Percentiles rank a stretch among this genome's conserved stretches.
Conservation (phyloP, 129 eudicot genomes). For the Deinandra increscens region DNA sequence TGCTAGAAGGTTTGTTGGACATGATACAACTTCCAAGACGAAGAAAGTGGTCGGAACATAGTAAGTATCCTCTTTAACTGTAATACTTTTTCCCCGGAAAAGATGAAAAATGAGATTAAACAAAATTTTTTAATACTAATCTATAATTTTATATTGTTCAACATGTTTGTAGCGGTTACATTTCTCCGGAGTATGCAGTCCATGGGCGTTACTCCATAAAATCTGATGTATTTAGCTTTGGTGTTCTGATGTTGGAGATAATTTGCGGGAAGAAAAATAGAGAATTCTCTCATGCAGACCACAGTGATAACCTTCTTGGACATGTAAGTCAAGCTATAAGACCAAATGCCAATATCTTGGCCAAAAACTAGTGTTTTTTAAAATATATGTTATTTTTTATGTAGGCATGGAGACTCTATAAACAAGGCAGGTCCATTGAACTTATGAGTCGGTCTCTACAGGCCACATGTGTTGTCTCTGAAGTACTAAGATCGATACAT, state of each 20-base stretch:
- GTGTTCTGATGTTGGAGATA: conserved; percentile 31
- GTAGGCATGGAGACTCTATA: conserved; percentile 28
- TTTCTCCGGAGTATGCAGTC: conserved; percentile 21
- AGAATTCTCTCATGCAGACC: conserved; percentile 24
- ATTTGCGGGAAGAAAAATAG: conserved; percentile 31
- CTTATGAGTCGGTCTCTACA: neutral
- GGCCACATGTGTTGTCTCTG: neutral
- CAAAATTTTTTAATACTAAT: neutral
- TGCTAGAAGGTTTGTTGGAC: conserved; percentile 30
- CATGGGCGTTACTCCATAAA: conserved; percentile 26
- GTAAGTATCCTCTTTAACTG: conserved; percentile 28
- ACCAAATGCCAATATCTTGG: neutral
- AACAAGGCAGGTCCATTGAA: conserved; percentile 16
- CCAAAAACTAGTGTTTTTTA: neutral
- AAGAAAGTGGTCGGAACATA: conserved; percentile 38
- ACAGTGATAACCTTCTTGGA: conserved; percentile 44
- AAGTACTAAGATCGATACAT: neutral
- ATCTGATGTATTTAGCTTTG: conserved; percentile 34
- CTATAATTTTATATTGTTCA: neutral
- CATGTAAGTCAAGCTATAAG: conserved; percentile 32
- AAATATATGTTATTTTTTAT: neutral
- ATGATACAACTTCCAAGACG: conserved; percentile 18
- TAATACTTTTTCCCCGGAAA: neutral
- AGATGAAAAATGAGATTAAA: neutral
- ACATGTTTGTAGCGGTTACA: no score